Evolutionary conservation across 768 basidiomycete genomes (phyloP), one percentile per base, ranked within the genome.

Genomic region (Clitopilus hobsonii): DNA sequence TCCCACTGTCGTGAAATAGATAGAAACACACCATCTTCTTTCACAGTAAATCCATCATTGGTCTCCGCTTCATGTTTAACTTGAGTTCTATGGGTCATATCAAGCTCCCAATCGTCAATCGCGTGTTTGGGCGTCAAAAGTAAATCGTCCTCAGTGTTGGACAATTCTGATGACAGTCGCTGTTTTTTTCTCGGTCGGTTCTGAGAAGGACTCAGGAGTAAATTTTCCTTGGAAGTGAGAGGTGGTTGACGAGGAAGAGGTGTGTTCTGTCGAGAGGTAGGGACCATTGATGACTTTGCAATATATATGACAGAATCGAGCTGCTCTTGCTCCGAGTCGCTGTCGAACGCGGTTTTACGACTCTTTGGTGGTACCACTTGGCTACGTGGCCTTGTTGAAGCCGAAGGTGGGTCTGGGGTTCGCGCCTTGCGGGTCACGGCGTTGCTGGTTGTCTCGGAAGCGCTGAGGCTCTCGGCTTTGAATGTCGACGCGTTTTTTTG

Each of bases 271-370:
- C 48, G 32, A 47, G 54, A 55, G 13, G 50, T 45, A 23, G 58
- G 30, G 54, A 60, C 60, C 52, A 60, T 61, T 41, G 63, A 56
- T 4, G 70, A 65, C 60, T 62, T 61, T n/a, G 62, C 61, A 38
- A 73, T 61, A 58, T 71, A 66, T 10, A 70, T 64, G 18, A 69
- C 65, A 13, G 64, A 53, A 36, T 63, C 62, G 11, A 60, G 54
- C 7, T 18, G 53, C 23, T 70, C 72, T 18, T 54, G 52, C 38
- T 74, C 74, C 20, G 72, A 70, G 56, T 73, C 71, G 41, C 67
- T 71, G 36, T 74, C 73, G 53, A 71, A 68, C 49, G 70, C 71
- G 50, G 63, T 60, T 56, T 72, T 75, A 51, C 68, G 68, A 51
- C 67, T 71, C 57, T 54, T 45, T 16, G 10, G 14, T 10, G 41